A percentile compares a stretch with the other conserved stretches of the same genome.
These are phyloP conservation scores for Penicillium herquei DNA, from an alignment of 495 filamentous ascomycete species.

Conservation along the genomic window DNA sequence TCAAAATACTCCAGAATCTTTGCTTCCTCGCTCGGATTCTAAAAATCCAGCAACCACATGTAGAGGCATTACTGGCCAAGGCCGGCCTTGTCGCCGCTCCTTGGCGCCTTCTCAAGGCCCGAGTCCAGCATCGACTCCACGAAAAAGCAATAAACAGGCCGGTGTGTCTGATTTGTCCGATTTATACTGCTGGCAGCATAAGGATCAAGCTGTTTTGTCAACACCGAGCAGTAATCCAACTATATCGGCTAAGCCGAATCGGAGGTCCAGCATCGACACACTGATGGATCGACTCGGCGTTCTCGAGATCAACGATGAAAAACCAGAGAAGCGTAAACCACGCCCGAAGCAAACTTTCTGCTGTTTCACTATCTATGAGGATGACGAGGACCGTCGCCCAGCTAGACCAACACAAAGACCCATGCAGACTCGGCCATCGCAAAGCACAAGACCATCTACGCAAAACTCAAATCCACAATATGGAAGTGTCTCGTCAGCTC, in stretches of 20 bases:
- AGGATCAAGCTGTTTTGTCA: constrained; percentile 66
- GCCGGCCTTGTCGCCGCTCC: constrained; percentile 73
- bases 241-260: constrained; percentile 36
- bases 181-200: constrained; percentile 92
- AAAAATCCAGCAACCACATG: constrained; percentile 84
- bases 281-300: constrained; percentile 76
- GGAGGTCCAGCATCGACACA: constrained; percentile 77
- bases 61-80: constrained; percentile 74
- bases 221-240: constrained; percentile 12
- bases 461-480: constrained; percentile 12
- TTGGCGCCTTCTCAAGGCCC: constrained; percentile 45
- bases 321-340: constrained; percentile 18
- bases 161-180: constrained; percentile 42
- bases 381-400: constrained; percentile 14
- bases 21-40: constrained; percentile 74
- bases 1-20: constrained; percentile 79
- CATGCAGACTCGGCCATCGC: constrained; percentile 18
- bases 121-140: constrained; percentile 33
- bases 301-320: constrained; percentile 53
- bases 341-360: constrained; percentile 29
- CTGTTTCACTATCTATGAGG: constrained; percentile 34
- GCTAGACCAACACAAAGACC: constrained; percentile 14
- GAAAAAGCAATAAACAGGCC: constrained; percentile 38
- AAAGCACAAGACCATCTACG: constrained; percentile 11
- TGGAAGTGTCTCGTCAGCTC: constrained; percentile 7